A percentile compares a stretch with the other conserved stretches of the same genome.
phyloP scores from a whole-genome alignment of 2,329 filamentous ascomycete genomes.

The Colletotrichum trifolii region DNA sequence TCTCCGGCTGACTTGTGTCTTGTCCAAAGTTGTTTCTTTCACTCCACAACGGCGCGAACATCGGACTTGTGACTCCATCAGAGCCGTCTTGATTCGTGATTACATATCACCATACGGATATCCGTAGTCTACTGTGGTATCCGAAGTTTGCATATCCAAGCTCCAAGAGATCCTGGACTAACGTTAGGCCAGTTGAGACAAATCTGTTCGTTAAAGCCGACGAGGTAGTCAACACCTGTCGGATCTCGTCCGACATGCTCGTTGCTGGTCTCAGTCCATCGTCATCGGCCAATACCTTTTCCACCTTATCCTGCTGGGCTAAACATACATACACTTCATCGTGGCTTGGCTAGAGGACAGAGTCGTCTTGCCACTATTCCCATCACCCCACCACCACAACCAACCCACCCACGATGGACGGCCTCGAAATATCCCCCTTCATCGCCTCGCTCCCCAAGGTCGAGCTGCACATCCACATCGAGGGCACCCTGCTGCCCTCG shows the following conservation, averaged over 20 bases:
- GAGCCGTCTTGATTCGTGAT: neutral
- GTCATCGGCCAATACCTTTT: no score
- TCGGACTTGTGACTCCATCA: conserved; percentile 5
- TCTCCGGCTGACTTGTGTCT: neutral
- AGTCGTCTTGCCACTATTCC: no score
- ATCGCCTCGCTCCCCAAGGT: conserved; percentile 78
- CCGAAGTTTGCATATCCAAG: neutral
- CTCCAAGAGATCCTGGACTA: neutral
- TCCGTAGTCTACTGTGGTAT: no score
- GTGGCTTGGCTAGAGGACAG: no score
- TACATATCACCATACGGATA: neutral
- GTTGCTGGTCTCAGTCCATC: no score
- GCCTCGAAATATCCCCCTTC: conserved; percentile 54
- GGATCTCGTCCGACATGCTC: conserved; percentile 1
- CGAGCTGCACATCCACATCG: conserved; percentile 84
- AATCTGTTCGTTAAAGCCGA: neutral
- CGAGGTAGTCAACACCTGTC: neutral
- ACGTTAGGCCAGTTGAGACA: neutral
- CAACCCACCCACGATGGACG: conserved; percentile 41
- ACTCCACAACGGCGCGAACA: conserved; percentile 21
- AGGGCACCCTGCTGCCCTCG: conserved; percentile 77
- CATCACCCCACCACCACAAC: neutral
- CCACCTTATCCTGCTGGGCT: no score
- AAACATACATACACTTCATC: no score
- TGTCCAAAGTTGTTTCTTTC: conserved; percentile 11